These are phyloP conservation scores for Kwoniella heveanensis DNA, from an alignment of 768 basidiomycete species.

Conservation along the genomic window DNA sequence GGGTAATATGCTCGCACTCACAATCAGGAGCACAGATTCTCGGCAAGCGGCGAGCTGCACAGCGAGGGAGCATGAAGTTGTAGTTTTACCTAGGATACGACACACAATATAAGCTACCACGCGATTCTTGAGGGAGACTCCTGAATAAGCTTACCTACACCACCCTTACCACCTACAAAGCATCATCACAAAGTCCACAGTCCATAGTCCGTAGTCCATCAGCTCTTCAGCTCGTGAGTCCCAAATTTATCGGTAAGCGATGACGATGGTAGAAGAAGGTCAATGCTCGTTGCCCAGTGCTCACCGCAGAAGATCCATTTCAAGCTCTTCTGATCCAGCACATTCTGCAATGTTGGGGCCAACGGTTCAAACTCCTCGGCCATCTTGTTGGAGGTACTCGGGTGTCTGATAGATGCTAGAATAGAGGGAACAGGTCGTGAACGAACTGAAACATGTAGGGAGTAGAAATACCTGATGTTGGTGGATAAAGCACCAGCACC, in stretches of 20 bases:
- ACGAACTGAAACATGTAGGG: no score
- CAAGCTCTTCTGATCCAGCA: constrained; percentile 83
- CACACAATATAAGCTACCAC: background rate
- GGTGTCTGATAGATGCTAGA: no score
- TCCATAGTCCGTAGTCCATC: no score
- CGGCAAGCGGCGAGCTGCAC: constrained; percentile 87
- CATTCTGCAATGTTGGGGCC: constrained; percentile 85
- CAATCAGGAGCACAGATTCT: constrained; percentile 95
- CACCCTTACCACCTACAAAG: constrained; percentile 87
- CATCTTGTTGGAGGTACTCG: constrained; percentile 5
- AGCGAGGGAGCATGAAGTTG: constrained; percentile 95
- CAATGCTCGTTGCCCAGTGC: constrained; percentile 50
- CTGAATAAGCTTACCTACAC: constrained; percentile 71
- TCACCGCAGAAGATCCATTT: constrained; percentile 99
- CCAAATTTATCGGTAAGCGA: no score
- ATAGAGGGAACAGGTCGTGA: no score
- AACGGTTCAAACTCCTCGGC: constrained; percentile 63
- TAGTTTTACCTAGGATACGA: constrained; percentile 94
- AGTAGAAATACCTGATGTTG: no score
- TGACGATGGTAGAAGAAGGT: no score
- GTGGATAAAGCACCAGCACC: constrained; percentile 1
- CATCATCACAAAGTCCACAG: background rate
- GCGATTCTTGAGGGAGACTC: background rate
- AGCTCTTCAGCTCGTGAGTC: no score
- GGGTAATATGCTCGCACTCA: constrained; percentile 56